Evolutionary conservation across 805 yeast species (phyloP).

Genomic region (Sugiyamaella smithiae): DNA sequence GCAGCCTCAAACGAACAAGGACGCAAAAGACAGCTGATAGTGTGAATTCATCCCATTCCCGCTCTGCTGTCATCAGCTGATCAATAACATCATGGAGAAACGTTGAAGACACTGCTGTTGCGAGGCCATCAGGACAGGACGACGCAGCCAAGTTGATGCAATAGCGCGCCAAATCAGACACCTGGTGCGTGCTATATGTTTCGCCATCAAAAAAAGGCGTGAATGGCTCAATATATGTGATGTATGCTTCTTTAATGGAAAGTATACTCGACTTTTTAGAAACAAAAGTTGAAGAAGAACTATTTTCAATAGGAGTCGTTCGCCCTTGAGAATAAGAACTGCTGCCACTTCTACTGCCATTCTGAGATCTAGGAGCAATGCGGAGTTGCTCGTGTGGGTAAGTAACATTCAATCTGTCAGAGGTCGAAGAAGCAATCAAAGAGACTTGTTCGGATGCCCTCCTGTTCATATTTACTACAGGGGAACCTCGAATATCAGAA

Average conservation of each 20-base stretch:
- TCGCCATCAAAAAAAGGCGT: slow-evolving; percentile 13
- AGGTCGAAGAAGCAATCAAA: too few species aligned
- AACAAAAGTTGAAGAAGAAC: background rate
- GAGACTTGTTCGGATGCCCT: too few species aligned
- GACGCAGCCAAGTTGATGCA: slow-evolving; percentile 15
- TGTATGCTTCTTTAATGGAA: slow-evolving; percentile 11
- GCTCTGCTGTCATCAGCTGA: slow-evolving; percentile 9
- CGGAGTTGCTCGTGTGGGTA: slow-evolving; percentile 2
- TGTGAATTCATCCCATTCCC: slow-evolving; percentile 10
- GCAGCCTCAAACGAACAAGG: slow-evolving; percentile 3
- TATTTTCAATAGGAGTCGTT: background rate
- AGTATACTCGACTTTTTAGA: background rate
- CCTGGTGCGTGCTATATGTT: background rate
- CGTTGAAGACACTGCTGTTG: slow-evolving; percentile 11
- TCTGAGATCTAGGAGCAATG: background rate
- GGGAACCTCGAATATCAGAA: too few species aligned
- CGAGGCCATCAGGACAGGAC: slow-evolving; percentile 11
- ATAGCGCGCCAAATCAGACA: slow-evolving; percentile 10
- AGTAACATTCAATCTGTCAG: background rate
- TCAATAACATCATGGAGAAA: slow-evolving; percentile 11
- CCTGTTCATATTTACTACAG: too few species aligned
- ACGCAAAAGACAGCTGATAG: slow-evolving; percentile 12
- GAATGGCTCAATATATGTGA: slow-evolving; percentile 12
- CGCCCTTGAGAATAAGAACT: background rate
- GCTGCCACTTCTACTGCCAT: background rate